These are phyloP conservation scores for Pythium guiyangense DNA, from an alignment of 352 stramenopile species.

Conservation along the genomic window DNA sequence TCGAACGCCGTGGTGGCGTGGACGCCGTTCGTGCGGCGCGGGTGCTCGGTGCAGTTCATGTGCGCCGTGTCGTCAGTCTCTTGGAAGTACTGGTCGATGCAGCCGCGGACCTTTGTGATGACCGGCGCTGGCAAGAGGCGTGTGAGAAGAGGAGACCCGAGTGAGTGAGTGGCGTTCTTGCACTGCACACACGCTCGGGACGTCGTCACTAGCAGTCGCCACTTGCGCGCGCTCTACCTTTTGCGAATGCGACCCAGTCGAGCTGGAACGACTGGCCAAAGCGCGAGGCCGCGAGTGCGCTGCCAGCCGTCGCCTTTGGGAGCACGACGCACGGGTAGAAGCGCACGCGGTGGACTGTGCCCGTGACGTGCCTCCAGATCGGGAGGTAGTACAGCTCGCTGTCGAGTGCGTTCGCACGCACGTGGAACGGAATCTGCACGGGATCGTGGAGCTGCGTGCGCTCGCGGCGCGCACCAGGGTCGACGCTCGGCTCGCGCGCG, in stretches of 20 bases:
- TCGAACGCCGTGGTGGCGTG: conserved; percentile 31
- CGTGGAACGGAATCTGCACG: conserved; percentile 51
- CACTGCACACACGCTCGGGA: too few relatives aligned
- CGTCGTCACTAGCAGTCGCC: too few relatives aligned
- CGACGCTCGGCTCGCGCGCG: conserved; percentile 49
- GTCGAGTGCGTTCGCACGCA: conserved; percentile 18
- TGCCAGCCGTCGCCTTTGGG: conserved; percentile 6
- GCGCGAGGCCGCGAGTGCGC: conserved; percentile 7
- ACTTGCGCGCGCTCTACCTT: too few relatives aligned
- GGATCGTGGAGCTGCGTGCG: conserved; percentile 34
- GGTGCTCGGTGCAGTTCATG: conserved; percentile 47
- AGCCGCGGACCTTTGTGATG: conserved; percentile 71
- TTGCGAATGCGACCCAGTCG: conserved; percentile 67
- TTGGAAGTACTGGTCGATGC: conserved; percentile 70
- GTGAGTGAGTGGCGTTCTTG: too few relatives aligned
- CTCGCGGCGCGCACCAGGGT: conserved; percentile 25
- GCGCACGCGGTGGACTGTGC: conserved; percentile 52
- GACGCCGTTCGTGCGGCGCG: too few relatives aligned
- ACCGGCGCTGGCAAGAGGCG: conserved; percentile 46
- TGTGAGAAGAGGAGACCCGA: too few relatives aligned
- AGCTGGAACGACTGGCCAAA: conserved; percentile 59
- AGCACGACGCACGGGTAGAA: conserved; percentile 47
- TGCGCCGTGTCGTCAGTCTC: conserved; percentile 7
- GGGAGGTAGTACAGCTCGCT: conserved; percentile 60
- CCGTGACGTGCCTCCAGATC: conserved; percentile 54